Percentiles rank a stretch among this genome's conserved stretches.
These are phyloP conservation scores for Echeveria elegans DNA, from an alignment of 164 flowering plant genomes.

Conservation along the genomic window DNA sequence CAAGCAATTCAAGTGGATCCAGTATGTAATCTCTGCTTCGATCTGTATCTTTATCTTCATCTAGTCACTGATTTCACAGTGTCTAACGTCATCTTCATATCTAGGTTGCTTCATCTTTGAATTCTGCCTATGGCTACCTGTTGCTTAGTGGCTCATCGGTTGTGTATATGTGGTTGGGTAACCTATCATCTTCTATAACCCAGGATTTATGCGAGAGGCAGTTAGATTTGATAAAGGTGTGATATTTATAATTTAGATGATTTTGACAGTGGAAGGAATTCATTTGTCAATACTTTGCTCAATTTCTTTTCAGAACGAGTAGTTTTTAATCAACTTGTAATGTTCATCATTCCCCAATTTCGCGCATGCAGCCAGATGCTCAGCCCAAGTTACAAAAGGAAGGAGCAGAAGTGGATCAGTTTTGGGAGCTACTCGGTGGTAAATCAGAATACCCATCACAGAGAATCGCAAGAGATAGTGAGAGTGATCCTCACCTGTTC, in stretches of 20 bases:
- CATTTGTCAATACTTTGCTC: not conserved
- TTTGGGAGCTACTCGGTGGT: slow-evolving; percentile 91
- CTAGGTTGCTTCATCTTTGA: slow-evolving; percentile 89
- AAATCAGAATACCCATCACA: slow-evolving; percentile 82
- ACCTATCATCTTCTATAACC: slow-evolving; percentile 63
- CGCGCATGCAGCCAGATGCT: slow-evolving; percentile 65
- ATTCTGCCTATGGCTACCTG: slow-evolving; percentile 90
- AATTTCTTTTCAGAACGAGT: not conserved
- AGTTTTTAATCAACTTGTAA: not conserved
- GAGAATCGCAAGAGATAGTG: slow-evolving; percentile 60
- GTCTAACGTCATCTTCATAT: slow-evolving; percentile 8
- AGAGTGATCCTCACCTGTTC: slow-evolving; percentile 88
- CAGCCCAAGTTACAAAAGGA: slow-evolving; percentile 81
- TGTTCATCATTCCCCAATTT: not conserved
- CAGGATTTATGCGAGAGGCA: slow-evolving; percentile 94
- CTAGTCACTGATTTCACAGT: not conserved
- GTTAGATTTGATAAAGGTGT: slow-evolving; percentile 87
- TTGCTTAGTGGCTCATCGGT: slow-evolving; percentile 59
- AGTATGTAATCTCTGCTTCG: slow-evolving; percentile 23
- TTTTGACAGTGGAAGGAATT: not conserved
- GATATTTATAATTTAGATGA: slow-evolving; percentile 6
- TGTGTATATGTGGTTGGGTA: slow-evolving; percentile 84
- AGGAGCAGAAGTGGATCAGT: slow-evolving; percentile 83
- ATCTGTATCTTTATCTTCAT: not conserved
- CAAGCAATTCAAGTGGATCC: slow-evolving; percentile 67